Evolutionary conservation across 2,329 filamentous ascomycete species (phyloP).

Genomic region (Cladosporium sphaerospermum): DNA sequence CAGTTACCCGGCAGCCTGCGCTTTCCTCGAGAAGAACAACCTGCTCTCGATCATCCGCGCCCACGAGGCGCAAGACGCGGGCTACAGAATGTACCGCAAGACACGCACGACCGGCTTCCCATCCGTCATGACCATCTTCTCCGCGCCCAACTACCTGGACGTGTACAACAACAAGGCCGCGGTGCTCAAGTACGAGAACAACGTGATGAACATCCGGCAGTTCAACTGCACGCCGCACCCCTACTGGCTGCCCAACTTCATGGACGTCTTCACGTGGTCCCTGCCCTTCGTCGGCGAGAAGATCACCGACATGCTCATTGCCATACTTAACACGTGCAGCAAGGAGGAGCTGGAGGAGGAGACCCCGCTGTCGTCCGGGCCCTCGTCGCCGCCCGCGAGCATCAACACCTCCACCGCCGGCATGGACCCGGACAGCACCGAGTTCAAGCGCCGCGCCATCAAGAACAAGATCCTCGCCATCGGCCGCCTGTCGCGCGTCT

Average conservation of each 20-base stretch:
- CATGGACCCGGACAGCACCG: slow-evolving; percentile 75
- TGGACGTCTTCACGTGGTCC: slow-evolving; percentile 99
- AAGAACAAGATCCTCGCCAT: slow-evolving; percentile 99
- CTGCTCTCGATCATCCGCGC: slow-evolving; percentile 93
- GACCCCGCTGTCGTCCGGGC: slow-evolving; percentile 66
- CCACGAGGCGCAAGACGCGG: slow-evolving; percentile 96
- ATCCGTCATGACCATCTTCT: slow-evolving; percentile 99
- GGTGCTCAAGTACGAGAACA: slow-evolving; percentile 98
- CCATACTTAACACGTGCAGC: slow-evolving; percentile 97
- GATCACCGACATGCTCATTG: slow-evolving; percentile 97
- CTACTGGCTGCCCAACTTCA: slow-evolving; percentile 99
- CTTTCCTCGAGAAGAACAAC: slow-evolving; percentile 98
- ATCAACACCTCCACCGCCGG: slow-evolving; percentile 27
- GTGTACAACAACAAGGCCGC: slow-evolving; percentile 99
- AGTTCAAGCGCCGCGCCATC: slow-evolving; percentile 92
- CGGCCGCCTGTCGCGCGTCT: slow-evolving; percentile 90
- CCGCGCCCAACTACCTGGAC: slow-evolving; percentile 95
- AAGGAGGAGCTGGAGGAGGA: slow-evolving; percentile 94
- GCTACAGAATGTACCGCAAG: slow-evolving; percentile 98
- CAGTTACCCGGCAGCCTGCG: slow-evolving; percentile 93
- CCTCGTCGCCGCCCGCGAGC: slow-evolving; percentile 65
- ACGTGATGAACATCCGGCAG: slow-evolving; percentile 99
- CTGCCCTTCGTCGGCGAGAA: slow-evolving; percentile 98
- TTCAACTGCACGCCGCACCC: slow-evolving; percentile 99
- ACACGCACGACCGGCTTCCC: slow-evolving; percentile 96